These are phyloP conservation scores for Colletotrichum filicis DNA, from an alignment of 2,329 filamentous ascomycete species.

Conservation along the genomic window DNA sequence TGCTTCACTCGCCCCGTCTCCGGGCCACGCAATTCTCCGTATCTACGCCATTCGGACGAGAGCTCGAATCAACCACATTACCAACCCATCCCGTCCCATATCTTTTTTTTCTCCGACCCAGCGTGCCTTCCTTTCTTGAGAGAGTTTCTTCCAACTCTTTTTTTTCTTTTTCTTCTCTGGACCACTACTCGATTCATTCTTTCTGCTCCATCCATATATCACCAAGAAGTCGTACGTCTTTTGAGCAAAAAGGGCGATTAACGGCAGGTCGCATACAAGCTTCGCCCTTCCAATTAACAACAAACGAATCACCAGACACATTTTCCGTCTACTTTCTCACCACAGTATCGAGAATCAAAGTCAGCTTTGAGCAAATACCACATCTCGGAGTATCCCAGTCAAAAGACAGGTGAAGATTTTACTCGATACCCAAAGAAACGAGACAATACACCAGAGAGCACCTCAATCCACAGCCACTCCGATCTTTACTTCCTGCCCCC, in stretches of 20 bases:
- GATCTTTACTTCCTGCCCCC: too few relatives aligned
- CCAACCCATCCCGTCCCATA: not conserved
- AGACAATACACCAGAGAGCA: not conserved
- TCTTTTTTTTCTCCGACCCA: not conserved
- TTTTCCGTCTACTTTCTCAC: not conserved
- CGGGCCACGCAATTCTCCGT: not conserved
- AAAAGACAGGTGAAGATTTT: not conserved
- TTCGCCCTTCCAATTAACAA: not conserved
- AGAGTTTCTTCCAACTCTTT: not conserved
- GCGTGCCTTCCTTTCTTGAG: not conserved
- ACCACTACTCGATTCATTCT: not conserved
- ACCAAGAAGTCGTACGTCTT: not conserved
- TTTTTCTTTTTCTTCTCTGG: not conserved
- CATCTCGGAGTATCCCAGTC: not conserved
- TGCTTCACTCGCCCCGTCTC: not conserved
- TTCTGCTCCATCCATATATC: not conserved
- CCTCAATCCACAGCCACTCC: too few relatives aligned
- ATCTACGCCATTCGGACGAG: not conserved
- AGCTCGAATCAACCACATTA: not conserved
- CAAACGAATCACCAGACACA: not conserved
- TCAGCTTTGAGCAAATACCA: not conserved
- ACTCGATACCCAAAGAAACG: not conserved
- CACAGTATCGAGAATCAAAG: not conserved
- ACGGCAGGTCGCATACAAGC: not conserved
- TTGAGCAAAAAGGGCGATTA: not conserved